Percentiles rank a stretch among this genome's conserved stretches.
Evolutionary conservation across 73 alveolate genomes (phyloP).

Genomic region (Paramecium sexaurelia): DNA sequence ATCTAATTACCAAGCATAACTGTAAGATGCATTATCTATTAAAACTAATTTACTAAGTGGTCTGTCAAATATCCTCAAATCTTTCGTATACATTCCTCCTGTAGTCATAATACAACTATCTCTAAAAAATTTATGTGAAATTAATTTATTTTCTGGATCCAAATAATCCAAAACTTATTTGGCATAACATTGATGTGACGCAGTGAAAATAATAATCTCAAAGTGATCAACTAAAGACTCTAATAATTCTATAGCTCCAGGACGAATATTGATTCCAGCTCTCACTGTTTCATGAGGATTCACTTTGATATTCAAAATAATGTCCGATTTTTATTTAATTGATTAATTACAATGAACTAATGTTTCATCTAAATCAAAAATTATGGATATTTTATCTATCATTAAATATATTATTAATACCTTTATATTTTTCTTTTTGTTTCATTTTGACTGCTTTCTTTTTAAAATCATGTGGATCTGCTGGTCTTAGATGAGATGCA

Average conservation of each 20-base stretch:
- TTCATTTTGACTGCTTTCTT: background rate
- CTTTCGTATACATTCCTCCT: slow-evolving; percentile 73
- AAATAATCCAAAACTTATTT: slow-evolving; percentile 72
- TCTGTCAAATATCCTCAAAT: slow-evolving; percentile 73
- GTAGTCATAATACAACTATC: slow-evolving; percentile 70
- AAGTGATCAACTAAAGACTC: slow-evolving; percentile 68
- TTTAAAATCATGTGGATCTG: background rate
- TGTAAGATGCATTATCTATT: slow-evolving; percentile 77
- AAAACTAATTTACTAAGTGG: slow-evolving; percentile 70
- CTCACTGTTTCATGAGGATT: slow-evolving; percentile 34
- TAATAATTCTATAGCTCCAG: slow-evolving; percentile 72
- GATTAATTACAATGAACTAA: slow-evolving; percentile 60
- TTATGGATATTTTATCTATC: slow-evolving; percentile 50
- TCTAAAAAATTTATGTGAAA: slow-evolving; percentile 76
- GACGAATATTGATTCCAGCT: slow-evolving; percentile 76
- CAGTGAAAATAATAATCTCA: slow-evolving; percentile 79
- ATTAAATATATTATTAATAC: background rate
- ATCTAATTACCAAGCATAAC: slow-evolving; percentile 72
- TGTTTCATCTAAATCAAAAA: slow-evolving; percentile 67
- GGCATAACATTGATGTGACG: slow-evolving; percentile 76
- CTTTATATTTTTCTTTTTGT: background rate
- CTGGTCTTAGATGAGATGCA: background rate
- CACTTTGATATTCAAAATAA: slow-evolving; percentile 30
- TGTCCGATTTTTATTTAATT: slow-evolving; percentile 23
- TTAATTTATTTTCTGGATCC: slow-evolving; percentile 70